phyloP scores from a whole-genome alignment of 129 eudicot genomes.

The Artemisia argyi region DNA sequence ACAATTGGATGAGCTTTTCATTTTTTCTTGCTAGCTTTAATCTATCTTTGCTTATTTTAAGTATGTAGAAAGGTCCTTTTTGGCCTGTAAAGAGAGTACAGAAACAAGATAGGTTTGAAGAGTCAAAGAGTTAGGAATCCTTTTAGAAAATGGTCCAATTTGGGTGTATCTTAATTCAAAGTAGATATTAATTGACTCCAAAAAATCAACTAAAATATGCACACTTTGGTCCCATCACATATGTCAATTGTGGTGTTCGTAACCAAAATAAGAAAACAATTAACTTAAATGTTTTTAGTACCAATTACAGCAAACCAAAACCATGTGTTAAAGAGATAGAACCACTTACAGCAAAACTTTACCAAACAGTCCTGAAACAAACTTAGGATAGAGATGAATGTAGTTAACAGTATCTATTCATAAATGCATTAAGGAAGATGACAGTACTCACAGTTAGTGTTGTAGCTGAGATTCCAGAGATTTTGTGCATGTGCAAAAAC shows the following conservation, averaged over 20 bases:
- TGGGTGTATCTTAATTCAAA: constrained; percentile 14
- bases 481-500: no score
- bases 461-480: no score
- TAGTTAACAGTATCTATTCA: no score
- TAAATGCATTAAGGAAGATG: no score
- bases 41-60: not conserved
- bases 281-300: not conserved
- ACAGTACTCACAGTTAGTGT: no score
- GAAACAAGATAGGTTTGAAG: not conserved
- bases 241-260: constrained; percentile 29
- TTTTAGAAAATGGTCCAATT: constrained; percentile 28
- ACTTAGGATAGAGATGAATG: no score
- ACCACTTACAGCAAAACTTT: no score
- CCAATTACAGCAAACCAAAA: not conserved
- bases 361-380: no score
- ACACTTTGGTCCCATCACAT: constrained; percentile 27
- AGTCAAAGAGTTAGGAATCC: no score
- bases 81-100: not conserved
- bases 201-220: constrained; percentile 23
- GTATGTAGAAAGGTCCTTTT: constrained; percentile 1
- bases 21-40: not conserved
- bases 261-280: constrained; percentile 5
- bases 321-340: not conserved
- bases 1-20: not conserved
- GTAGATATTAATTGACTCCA: constrained; percentile 20